Evolutionary conservation across 1,139 yeast species (phyloP).

Genomic region (Barnettozyma hawaiiensis): DNA sequence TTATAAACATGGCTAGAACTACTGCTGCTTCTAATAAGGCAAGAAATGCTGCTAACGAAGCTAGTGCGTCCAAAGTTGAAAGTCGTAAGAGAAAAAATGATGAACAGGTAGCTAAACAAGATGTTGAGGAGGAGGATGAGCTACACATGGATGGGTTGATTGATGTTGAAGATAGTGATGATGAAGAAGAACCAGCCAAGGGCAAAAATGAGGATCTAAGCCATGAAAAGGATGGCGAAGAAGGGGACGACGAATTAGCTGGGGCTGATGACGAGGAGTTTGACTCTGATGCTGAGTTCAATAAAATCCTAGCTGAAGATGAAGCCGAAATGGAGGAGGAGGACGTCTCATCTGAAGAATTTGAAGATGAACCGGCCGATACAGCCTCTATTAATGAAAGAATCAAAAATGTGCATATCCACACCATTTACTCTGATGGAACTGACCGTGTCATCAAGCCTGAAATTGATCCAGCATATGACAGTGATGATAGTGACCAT

Average conservation of each 20-base stretch:
- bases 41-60: neutral
- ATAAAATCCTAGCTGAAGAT: conserved; percentile 46
- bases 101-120: conserved; percentile 22
- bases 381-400: conserved; percentile 48
- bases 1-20: conserved; percentile 1
- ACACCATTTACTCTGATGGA: conserved; percentile 73
- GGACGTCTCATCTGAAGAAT: conserved; percentile 29
- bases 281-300: conserved; percentile 61
- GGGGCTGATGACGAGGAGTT: conserved; percentile 29
- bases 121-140: conserved; percentile 34
- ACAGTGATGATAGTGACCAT: conserved; percentile 85
- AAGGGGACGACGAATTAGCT: conserved; percentile 19
- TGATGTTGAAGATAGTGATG: conserved; percentile 30
- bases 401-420: conserved; percentile 47
- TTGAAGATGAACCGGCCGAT: conserved; percentile 49
- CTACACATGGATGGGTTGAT: conserved; percentile 34
- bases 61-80: neutral
- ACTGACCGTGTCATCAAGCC: conserved; percentile 70
- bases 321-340: conserved; percentile 35
- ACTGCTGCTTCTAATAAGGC: conserved; percentile 1
- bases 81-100: conserved; percentile 31
- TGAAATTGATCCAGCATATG: conserved; percentile 88
- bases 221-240: conserved; percentile 2
- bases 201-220: neutral
- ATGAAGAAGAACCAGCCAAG: conserved; percentile 3